Percentiles rank a stretch among this genome's conserved stretches.
These are phyloP conservation scores for Daldinia bambusicola DNA, from an alignment of 495 filamentous ascomycete species.

Conservation along the genomic window DNA sequence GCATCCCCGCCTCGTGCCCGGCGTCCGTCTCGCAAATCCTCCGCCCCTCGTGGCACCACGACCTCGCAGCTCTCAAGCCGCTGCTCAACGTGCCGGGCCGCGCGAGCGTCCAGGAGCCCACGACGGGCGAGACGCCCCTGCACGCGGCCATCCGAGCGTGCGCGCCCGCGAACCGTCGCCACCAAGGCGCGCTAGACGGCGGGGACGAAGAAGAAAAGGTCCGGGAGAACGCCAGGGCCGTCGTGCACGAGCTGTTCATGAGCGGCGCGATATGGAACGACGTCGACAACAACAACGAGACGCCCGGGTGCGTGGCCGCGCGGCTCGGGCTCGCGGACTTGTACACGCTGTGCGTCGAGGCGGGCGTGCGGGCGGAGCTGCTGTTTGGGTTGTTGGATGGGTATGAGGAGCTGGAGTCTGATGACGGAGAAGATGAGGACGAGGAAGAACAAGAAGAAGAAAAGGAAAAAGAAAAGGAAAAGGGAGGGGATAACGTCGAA, in stretches of 20 bases:
- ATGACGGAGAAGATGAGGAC: conserved; percentile 67
- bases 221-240: conserved; percentile 68
- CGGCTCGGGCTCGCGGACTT: conserved; percentile 75
- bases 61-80: conserved; percentile 75
- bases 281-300: conserved; percentile 84
- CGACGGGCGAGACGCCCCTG: conserved; percentile 86
- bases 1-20: conserved; percentile 60
- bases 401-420: conserved; percentile 77
- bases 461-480: conserved; percentile 24
- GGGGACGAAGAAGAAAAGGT: conserved; percentile 43
- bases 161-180: conserved; percentile 56
- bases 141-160: conserved; percentile 91
- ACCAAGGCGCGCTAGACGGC: conserved; percentile 36
- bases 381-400: conserved; percentile 78
- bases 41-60: conserved; percentile 84
- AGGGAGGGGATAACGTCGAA: conserved; percentile 42
- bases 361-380: conserved; percentile 91
- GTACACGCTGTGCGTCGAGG: conserved; percentile 88
- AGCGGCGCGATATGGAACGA: conserved; percentile 98
- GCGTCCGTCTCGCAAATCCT: conserved; percentile 67
- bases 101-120: conserved; percentile 82
- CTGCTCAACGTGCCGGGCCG: conserved; percentile 71
- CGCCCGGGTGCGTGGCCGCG: conserved; percentile 86
- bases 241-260: conserved; percentile 79
- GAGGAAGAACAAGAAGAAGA: conserved; percentile 58